Base-by-base conservation (phyloP, 495 filamentous ascomycete species). In the Letharia columbiana region DNA sequence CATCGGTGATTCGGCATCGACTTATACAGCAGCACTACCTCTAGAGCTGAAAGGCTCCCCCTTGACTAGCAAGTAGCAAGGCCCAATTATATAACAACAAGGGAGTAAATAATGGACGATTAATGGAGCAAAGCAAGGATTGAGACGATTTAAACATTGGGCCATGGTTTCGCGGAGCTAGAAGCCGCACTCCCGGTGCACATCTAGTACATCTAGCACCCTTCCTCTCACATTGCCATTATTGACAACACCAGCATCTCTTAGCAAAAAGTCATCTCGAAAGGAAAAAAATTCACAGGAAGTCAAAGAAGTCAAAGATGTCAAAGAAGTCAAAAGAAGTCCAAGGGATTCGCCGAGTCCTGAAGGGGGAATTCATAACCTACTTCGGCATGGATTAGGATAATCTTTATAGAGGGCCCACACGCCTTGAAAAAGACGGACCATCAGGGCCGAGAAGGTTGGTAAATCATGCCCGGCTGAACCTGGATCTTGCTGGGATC, bases 381-480 rank as follows among this genome's bases (percentile, higher is more conserved):
- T 57, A 18, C 33, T 37, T 10, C 3, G 37, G 33, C 54, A 57
- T 57, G 33, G 54, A 57, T 57, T 1, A 10, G 31, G 33, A 37
- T 37, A 47, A 47, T 0, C 5, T 8, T 13, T 4, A 9, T 2
- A 20, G 18, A 49, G 45, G 23, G 23, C 23, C 23, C 17, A 28
- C 10, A 12, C 6, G 4, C 0, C 28, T 23, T 7, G 12, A 35
- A 6, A 18, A 6, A 18, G 5, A 17, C 28, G 33, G 52, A 31
- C 31, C 28, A 35, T 35, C 12, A 57, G 54, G 54, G 33, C 54
- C 54, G 54, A 57, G 54, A 37, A 57, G 54, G 54, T 37, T 57
- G 54, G 52, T 56, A 33, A 15, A 57, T 57, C 54, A 57, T 54
- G 49, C 49, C 7, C 9, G 0, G 23, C 49, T 52, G 20, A 52